A percentile compares a stretch with the other conserved stretches of the same genome.
Evolutionary conservation across 768 basidiomycete species (phyloP).

Genomic region (Kwoniella sp.): DNA sequence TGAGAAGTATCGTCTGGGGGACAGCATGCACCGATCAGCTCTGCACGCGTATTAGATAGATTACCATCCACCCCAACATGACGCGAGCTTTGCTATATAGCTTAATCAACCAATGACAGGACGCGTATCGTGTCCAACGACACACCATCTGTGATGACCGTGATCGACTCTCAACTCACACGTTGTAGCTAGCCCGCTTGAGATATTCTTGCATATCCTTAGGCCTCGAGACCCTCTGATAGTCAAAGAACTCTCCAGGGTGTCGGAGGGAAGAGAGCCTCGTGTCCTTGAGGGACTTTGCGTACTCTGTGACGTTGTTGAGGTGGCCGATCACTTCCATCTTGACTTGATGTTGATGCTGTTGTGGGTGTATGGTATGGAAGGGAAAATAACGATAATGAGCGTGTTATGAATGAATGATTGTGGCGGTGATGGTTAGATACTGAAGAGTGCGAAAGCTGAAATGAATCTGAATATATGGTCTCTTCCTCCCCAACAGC

Average conservation of each 20-base stretch:
- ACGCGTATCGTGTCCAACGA: no score
- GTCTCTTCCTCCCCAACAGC: no score
- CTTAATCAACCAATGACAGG: not conserved
- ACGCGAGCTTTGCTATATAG: not conserved
- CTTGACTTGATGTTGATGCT: not conserved
- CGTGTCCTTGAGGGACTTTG: slow-evolving; percentile 34
- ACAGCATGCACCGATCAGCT: not conserved
- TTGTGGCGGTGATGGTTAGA: not conserved
- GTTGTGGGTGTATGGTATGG: not conserved
- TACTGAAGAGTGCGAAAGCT: not conserved
- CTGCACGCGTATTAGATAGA: not conserved
- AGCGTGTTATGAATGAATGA: not conserved
- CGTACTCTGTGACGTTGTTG: slow-evolving; percentile 43
- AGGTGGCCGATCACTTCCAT: slow-evolving; percentile 47
- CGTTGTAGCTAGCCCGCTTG: slow-evolving; percentile 49
- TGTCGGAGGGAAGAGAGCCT: slow-evolving; percentile 42
- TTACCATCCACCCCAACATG: not conserved
- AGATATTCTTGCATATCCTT: slow-evolving; percentile 46
- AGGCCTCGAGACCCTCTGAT: slow-evolving; percentile 42
- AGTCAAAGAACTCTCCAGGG: slow-evolving; percentile 50
- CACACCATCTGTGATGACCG: not conserved
- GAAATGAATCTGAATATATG: not conserved
- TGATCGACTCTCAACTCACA: slow-evolving; percentile 33
- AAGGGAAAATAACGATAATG: not conserved
- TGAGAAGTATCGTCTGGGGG: slow-evolving; percentile 68